Percentiles rank a stretch among this genome's conserved stretches.
phyloP scores from a whole-genome alignment of 495 filamentous ascomycete species.

The Penicillium ochrochloron region DNA sequence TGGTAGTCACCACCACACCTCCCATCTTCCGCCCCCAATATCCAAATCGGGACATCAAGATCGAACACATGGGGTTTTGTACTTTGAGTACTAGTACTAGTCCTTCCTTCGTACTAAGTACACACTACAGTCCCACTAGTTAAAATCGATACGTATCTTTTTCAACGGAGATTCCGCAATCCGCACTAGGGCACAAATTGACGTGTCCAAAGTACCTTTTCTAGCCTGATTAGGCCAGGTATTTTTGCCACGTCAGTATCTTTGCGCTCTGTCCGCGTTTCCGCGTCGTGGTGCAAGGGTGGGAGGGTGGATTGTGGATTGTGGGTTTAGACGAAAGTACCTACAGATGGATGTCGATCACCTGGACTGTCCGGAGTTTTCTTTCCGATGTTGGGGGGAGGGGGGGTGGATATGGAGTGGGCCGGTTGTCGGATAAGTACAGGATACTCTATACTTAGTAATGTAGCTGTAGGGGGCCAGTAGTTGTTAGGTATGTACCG shows the following conservation, averaged over 20 bases:
- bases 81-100: too few species aligned
- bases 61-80: background rate
- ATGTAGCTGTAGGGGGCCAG: background rate
- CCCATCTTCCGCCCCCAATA: background rate
- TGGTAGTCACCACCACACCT: too few species aligned
- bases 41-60: background rate
- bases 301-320: background rate
- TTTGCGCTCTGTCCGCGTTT: background rate
- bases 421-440: background rate
- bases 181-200: background rate
- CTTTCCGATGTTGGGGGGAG: background rate
- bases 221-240: background rate
- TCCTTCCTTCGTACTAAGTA: too few species aligned
- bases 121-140: background rate
- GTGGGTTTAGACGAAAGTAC: conserved; percentile 1
- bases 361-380: background rate
- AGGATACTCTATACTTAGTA: background rate
- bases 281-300: background rate
- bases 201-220: conserved; percentile 9
- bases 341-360: background rate
- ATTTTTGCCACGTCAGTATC: conserved; percentile 8
- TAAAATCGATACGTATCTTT: background rate
- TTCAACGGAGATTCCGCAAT: background rate
- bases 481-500: background rate
- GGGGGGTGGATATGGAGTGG: background rate